A percentile compares a stretch with the other conserved stretches of the same genome.
phyloP scores from a whole-genome alignment of 176 grass and related monocot species.

The Raddia guianensis region DNA sequence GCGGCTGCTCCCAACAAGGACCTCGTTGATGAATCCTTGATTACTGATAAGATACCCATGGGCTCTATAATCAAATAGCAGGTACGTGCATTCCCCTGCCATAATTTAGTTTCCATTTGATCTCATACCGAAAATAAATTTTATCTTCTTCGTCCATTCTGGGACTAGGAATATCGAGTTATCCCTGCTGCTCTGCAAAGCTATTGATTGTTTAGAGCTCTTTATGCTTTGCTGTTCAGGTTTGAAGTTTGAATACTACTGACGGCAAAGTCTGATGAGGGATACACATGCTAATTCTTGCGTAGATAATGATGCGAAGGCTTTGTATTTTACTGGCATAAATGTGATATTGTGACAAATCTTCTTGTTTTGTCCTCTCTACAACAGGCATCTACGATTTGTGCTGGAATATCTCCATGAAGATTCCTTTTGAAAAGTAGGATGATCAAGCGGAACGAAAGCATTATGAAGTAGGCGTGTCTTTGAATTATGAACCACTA shows the following conservation, averaged over 20 bases:
- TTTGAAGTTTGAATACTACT: constrained; percentile 36
- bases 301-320: background rate
- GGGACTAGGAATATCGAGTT: constrained; percentile 1
- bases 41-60: background rate
- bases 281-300: background rate
- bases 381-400: constrained; percentile 2
- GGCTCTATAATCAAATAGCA: background rate
- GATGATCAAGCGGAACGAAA: too few relatives aligned
- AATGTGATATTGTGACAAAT: constrained; percentile 18
- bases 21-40: constrained; percentile 8
- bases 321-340: background rate
- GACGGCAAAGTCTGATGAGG: constrained; percentile 18
- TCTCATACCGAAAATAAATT: background rate
- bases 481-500: background rate
- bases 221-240: background rate
- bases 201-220: background rate
- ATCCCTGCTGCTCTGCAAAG: background rate
- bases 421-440: background rate
- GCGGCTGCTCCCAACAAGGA: background rate
- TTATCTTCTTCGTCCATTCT: constrained; percentile 23
- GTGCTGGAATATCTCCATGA: constrained; percentile 12
- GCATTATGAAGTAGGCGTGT: background rate
- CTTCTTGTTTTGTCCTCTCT: background rate
- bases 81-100: background rate
- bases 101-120: background rate